phyloP scores from a whole-genome alignment of 208 protist genomes.

The Crithidia thermophila region DNA sequence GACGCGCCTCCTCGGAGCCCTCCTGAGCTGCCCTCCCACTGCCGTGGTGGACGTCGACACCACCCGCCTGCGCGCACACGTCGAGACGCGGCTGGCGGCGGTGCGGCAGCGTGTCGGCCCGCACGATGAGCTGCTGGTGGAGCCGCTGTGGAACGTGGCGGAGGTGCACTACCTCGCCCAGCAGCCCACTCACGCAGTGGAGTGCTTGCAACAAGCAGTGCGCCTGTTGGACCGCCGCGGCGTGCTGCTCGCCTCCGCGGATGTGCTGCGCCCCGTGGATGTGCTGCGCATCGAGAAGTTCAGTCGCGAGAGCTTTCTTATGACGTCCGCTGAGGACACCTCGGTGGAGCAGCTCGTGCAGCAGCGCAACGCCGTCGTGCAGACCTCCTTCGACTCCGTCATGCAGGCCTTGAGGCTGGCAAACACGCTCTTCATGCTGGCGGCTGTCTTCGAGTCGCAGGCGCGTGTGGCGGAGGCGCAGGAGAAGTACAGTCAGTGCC shows the following conservation, averaged over 20 bases:
- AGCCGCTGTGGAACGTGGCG: conserved; percentile 50
- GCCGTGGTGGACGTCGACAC: conserved; percentile 36
- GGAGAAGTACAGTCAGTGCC: conserved; percentile 44
- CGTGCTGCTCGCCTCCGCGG: conserved; percentile 41
- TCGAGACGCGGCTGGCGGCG: conserved; percentile 14
- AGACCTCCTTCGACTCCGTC: conserved; percentile 24
- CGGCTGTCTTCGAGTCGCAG: conserved; percentile 43
- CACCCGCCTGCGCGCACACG: conserved; percentile 13
- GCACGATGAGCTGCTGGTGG: conserved; percentile 35
- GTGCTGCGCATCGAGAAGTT: conserved; percentile 33
- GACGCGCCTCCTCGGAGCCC: conserved; percentile 38
- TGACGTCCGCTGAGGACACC: background rate
- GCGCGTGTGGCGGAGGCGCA: conserved; percentile 34
- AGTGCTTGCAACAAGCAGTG: conserved; percentile 41
- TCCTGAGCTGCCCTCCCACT: conserved; percentile 46
- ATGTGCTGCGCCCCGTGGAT: conserved; percentile 49
- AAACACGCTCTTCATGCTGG: conserved; percentile 29
- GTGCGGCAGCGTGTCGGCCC: conserved; percentile 36
- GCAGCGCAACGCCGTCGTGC: conserved; percentile 29
- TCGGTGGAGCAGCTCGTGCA: conserved; percentile 10
- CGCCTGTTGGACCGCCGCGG: conserved; percentile 60
- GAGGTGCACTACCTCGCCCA: conserved; percentile 55
- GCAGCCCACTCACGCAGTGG: conserved; percentile 31
- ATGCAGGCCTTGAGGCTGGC: conserved; percentile 16
- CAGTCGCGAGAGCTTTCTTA: background rate